A percentile compares a stretch with the other conserved stretches of the same genome.
These are phyloP conservation scores for Torulaspora indica DNA, from an alignment of 805 yeast genomes.

Conservation along the genomic window DNA sequence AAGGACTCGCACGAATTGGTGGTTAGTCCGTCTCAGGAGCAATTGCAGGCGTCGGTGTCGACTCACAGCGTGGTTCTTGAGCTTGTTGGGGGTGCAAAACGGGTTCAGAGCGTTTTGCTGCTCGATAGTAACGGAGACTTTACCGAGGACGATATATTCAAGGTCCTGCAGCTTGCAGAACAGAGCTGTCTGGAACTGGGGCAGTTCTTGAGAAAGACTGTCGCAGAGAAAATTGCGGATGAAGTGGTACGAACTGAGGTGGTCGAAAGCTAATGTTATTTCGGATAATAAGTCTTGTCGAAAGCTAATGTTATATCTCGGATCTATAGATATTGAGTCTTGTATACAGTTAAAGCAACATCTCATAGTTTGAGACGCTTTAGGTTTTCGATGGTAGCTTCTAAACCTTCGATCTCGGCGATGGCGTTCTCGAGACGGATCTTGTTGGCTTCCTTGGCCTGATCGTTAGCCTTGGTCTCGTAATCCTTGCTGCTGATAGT, in stretches of 20 bases:
- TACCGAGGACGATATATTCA: constrained; percentile 49
- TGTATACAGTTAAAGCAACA: constrained; percentile 1
- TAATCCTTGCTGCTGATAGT: constrained; percentile 69
- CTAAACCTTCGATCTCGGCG: constrained; percentile 88
- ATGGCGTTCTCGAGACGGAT: constrained; percentile 60
- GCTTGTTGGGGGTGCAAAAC: constrained; percentile 41
- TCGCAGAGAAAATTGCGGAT: constrained; percentile 42
- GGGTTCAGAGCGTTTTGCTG: constrained; percentile 53
- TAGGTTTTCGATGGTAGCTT: constrained; percentile 78
- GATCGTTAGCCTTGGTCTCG: constrained; percentile 75
- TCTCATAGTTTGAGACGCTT: constrained; percentile 62
- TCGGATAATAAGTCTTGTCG: too few relatives aligned
- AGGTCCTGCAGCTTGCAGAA: constrained; percentile 50
- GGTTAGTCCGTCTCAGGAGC: constrained; percentile 44
- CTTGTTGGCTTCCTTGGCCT: constrained; percentile 72
- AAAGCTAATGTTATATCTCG: too few relatives aligned
- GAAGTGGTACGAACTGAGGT: constrained; percentile 15
- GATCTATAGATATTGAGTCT: constrained; percentile 1
- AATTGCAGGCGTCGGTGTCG: constrained; percentile 45
- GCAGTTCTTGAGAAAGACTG: constrained; percentile 42
- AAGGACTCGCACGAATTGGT: constrained; percentile 33
- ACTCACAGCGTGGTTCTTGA: constrained; percentile 64
- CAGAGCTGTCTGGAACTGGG: constrained; percentile 44
- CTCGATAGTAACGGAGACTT: constrained; percentile 73
- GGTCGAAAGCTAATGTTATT: background rate